These are phyloP conservation scores for Cercophora newfieldiana DNA, from an alignment of 495 filamentous ascomycete genomes.

Conservation along the genomic window DNA sequence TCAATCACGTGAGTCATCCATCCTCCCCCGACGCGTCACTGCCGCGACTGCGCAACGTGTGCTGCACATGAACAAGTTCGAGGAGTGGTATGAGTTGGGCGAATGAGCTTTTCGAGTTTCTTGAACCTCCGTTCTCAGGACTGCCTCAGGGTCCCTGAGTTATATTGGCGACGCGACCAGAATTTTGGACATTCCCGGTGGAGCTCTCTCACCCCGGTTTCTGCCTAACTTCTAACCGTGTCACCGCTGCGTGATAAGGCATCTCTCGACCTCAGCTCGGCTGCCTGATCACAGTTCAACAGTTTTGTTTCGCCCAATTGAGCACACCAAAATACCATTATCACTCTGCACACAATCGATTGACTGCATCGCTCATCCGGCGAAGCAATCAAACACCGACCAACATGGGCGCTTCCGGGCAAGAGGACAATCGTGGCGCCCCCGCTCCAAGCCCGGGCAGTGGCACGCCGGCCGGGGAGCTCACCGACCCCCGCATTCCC, in stretches of 20 bases:
- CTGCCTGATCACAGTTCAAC: background rate
- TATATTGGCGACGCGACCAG: background rate
- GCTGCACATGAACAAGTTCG: background rate
- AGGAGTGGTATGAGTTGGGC: background rate
- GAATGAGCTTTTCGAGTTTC: too few relatives aligned
- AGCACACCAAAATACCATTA: background rate
- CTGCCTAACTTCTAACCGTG: background rate
- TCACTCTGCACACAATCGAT: background rate
- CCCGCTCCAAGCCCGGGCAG: background rate
- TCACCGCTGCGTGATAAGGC: background rate
- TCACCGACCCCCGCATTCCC: background rate
- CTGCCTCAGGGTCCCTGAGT: background rate
- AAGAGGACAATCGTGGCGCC: too few relatives aligned
- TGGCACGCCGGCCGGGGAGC: background rate
- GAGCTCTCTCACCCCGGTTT: background rate
- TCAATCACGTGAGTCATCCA: background rate
- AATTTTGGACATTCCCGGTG: too few relatives aligned
- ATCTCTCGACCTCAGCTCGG: background rate
- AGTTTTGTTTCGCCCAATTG: conserved; percentile 2
- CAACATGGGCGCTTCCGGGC: background rate
- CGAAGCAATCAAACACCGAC: background rate
- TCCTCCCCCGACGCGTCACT: background rate
- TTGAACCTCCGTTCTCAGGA: background rate
- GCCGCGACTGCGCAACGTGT: background rate
- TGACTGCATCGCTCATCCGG: background rate